These are phyloP conservation scores for Suillus alpinus DNA, from an alignment of 768 basidiomycete species.

Conservation along the genomic window DNA sequence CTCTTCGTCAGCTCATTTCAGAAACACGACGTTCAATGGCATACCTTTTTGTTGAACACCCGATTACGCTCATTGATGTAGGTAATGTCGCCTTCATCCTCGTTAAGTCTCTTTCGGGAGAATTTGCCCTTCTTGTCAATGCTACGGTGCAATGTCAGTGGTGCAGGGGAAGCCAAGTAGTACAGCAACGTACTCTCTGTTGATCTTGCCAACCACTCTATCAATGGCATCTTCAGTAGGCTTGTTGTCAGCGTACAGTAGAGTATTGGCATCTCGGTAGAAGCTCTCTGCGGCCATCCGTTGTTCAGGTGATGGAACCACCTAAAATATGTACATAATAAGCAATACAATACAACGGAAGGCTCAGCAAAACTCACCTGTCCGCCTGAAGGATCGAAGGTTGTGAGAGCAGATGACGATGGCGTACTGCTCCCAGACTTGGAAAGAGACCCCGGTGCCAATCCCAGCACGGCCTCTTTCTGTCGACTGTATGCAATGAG, in stretches of 20 bases:
- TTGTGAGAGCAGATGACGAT: constrained; percentile 37
- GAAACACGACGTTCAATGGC: constrained; percentile 6
- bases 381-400: constrained; percentile 50
- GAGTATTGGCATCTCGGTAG: constrained; percentile 90
- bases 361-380: constrained; percentile 32
- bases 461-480: constrained; percentile 81
- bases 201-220: constrained; percentile 86
- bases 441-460: constrained; percentile 64
- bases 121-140: constrained; percentile 89
- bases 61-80: constrained; percentile 99
- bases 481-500: constrained; percentile 83
- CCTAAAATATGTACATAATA: constrained; percentile 28
- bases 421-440: constrained; percentile 34
- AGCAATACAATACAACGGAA: constrained; percentile 1
- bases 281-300: constrained; percentile 73
- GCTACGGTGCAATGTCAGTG: constrained; percentile 35
- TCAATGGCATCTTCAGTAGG: constrained; percentile 96
- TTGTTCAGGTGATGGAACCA: constrained; percentile 57
- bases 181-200: constrained; percentile 71
- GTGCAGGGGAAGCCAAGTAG: background rate
- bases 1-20: constrained; percentile 2
- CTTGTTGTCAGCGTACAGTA: constrained; percentile 93
- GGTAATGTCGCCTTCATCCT: constrained; percentile 93
- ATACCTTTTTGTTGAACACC: constrained; percentile 96
- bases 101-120: constrained; percentile 85